Conservation (phyloP, 768 basidiomycete species). For the Mycena olivaceomarginata region DNA sequence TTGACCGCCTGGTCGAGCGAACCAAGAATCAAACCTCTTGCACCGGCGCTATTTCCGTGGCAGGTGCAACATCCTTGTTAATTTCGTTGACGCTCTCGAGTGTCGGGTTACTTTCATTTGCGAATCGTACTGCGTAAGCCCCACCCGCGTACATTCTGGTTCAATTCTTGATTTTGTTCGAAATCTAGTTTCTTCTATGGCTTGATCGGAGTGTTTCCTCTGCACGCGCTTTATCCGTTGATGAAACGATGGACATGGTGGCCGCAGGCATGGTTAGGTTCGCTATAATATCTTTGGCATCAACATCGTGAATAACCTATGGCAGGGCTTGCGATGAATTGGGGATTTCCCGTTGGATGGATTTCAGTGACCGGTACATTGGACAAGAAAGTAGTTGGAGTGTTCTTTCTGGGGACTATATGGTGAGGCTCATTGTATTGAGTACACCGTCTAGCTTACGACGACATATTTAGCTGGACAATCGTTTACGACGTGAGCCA, state of each 20-base stretch:
- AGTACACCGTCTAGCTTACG: not conserved
- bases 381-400: constrained; percentile 11
- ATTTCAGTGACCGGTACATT: not conserved
- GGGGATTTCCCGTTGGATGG: constrained; percentile 13
- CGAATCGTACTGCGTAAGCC: constrained; percentile 11
- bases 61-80: constrained; percentile 5
- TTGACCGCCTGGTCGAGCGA: constrained; percentile 52
- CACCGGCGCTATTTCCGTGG: constrained; percentile 44
- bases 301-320: not conserved
- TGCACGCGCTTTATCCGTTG: constrained; percentile 50
- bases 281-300: not conserved
- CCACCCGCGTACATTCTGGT: too few species aligned
- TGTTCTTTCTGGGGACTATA: constrained; percentile 14
- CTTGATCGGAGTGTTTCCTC: constrained; percentile 44
- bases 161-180: not conserved
- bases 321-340: constrained; percentile 17
- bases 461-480: constrained; percentile 5
- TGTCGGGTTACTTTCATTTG: not conserved
- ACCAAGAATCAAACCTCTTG: constrained; percentile 49
- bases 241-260: constrained; percentile 54
- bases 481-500: constrained; percentile 13
- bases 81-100: constrained; percentile 7
- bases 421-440: not conserved
- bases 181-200: constrained; percentile 41
- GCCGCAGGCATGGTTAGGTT: constrained; percentile 55